A percentile compares a stretch with the other conserved stretches of the same genome.
These are phyloP conservation scores for Boletus patriciae DNA, from an alignment of 768 basidiomycete genomes.

Conservation along the genomic window DNA sequence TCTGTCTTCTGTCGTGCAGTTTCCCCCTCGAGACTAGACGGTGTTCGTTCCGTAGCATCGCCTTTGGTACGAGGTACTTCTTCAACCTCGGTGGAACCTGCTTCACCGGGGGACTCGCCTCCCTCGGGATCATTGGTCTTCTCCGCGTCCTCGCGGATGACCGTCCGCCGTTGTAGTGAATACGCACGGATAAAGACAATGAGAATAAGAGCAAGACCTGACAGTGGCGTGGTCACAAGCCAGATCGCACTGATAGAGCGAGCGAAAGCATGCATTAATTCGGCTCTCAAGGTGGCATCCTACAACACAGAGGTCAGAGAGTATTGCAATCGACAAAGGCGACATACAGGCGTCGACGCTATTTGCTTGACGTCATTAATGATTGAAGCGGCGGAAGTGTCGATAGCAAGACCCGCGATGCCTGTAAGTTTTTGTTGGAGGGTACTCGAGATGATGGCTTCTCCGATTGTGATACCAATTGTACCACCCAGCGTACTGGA, in stretches of 20 bases:
- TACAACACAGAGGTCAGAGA: constrained; percentile 17
- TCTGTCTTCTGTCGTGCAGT: background rate
- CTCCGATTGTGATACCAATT: constrained; percentile 70
- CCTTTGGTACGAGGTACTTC: background rate
- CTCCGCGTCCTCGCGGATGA: constrained; percentile 13
- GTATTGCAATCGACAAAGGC: background rate
- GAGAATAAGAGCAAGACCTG: constrained; percentile 33
- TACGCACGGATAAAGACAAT: constrained; percentile 37
- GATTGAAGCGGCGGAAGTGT: constrained; percentile 45
- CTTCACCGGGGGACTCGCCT: constrained; percentile 5
- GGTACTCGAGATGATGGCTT: constrained; percentile 67
- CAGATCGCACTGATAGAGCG: constrained; percentile 40
- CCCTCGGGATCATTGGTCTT: constrained; percentile 34
- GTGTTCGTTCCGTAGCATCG: constrained; percentile 2
- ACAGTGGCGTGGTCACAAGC: constrained; percentile 37
- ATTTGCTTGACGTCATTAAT: constrained; percentile 49
- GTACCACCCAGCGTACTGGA: constrained; percentile 69
- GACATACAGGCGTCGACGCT: constrained; percentile 30
- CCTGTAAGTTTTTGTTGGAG: constrained; percentile 16
- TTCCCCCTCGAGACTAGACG: background rate
- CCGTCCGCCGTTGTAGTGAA: constrained; percentile 34
- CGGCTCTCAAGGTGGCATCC: constrained; percentile 29
- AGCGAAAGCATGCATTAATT: constrained; percentile 39
- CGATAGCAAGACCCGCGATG: constrained; percentile 29
- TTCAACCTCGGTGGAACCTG: background rate